Percentiles rank a stretch among this genome's conserved stretches.
These are phyloP conservation scores for Pythium apleroticum DNA, from an alignment of 352 stramenopile species.

Conservation along the genomic window DNA sequence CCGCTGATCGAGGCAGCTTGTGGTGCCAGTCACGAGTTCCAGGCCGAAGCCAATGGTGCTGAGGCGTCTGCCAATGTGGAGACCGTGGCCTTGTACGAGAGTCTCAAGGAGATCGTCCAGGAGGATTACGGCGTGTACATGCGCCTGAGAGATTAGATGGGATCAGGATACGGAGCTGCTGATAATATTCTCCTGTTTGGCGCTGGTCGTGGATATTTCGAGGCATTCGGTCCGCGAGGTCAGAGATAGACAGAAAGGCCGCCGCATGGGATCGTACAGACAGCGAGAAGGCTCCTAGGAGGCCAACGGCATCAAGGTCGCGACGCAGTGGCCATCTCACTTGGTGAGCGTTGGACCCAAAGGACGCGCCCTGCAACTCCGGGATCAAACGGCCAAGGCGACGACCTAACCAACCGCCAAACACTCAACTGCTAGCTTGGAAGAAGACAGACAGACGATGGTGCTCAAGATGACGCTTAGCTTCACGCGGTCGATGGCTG, in stretches of 20 bases:
- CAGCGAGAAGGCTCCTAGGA: not conserved
- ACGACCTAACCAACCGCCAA: not conserved
- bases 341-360: conserved; percentile 3
- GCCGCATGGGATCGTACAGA: conserved; percentile 9
- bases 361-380: not conserved
- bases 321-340: not conserved
- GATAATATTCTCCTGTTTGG: not conserved
- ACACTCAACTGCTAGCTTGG: not conserved
- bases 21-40: conserved; percentile 10
- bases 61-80: not conserved
- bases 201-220: not conserved
- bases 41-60: not conserved
- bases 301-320: not conserved
- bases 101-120: conserved; percentile 55
- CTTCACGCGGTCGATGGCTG: conserved; percentile 32
- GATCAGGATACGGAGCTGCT: not conserved
- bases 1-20: conserved; percentile 40
- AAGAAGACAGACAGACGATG: conserved; percentile 23
- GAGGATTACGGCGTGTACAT: conserved; percentile 53
- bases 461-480: conserved; percentile 41
- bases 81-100: conserved; percentile 31
- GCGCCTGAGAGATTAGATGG: conserved; percentile 16
- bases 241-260: conserved; percentile 2
- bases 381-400: not conserved
- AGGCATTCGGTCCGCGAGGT: not conserved